A percentile compares a stretch with the other conserved stretches of the same genome.
These are phyloP conservation scores for Phalaenopsis hybrid DNA, from an alignment of 116 monocot genomes.

Conservation along the genomic window DNA sequence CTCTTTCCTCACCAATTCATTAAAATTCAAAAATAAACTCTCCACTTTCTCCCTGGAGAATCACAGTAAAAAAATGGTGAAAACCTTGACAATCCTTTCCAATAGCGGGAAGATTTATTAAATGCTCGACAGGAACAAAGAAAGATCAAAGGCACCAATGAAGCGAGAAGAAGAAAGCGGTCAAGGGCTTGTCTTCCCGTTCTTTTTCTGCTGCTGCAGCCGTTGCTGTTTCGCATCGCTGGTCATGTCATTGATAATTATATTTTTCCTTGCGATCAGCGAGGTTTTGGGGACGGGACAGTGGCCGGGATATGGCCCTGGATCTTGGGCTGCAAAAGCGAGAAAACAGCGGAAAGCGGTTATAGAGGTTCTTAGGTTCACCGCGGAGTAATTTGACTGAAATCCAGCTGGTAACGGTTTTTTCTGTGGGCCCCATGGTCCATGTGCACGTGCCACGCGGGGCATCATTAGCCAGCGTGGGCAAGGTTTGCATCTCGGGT, in stretches of 20 bases:
- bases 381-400: neutral
- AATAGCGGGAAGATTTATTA: neutral
- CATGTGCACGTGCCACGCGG: conserved; percentile 4
- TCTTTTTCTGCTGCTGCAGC: neutral
- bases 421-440: neutral
- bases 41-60: neutral
- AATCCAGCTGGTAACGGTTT: neutral
- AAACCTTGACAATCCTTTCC: neutral
- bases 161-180: neutral
- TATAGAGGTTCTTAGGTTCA: neutral
- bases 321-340: no score
- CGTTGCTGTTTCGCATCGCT: neutral
- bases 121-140: neutral
- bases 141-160: neutral
- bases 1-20: neutral
- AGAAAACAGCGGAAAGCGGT: neutral
- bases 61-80: neutral
- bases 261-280: neutral
- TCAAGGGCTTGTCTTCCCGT: neutral
- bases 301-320: no score
- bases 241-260: no score
- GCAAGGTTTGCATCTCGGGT: neutral
- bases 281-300: neutral
- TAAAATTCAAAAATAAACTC: neutral
- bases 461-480: conserved; percentile 8